These are phyloP conservation scores for Neofusicoccum parvum DNA, from an alignment of 2,329 filamentous ascomycete genomes.

Conservation along the genomic window DNA sequence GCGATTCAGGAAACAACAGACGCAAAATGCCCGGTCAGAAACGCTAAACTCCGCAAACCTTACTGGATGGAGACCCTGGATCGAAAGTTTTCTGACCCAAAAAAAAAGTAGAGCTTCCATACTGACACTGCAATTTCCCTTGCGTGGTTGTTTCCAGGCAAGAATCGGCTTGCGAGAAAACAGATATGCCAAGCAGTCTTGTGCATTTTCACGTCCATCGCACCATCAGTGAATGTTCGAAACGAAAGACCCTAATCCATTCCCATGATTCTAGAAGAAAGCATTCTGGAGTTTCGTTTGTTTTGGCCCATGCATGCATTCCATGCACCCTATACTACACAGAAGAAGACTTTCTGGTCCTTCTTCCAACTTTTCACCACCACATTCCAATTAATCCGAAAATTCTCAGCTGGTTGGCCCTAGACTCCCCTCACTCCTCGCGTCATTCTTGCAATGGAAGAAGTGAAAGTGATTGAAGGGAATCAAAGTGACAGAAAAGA, in stretches of 20 bases:
- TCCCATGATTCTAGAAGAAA: neutral
- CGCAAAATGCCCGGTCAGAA: too few species aligned
- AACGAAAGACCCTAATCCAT: neutral
- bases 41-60: too few species aligned
- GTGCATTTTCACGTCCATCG: too few species aligned
- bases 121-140: neutral
- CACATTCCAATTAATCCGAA: neutral
- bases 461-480: neutral
- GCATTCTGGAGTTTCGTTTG: neutral
- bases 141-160: too few species aligned
- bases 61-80: neutral
- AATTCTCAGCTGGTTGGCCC: neutral
- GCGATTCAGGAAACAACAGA: too few species aligned
- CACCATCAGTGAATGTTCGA: neutral
- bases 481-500: neutral
- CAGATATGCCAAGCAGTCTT: too few species aligned
- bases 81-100: neutral
- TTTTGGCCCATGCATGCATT: neutral
- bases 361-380: neutral
- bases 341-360: neutral
- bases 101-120: neutral
- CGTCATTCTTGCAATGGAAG: neutral
- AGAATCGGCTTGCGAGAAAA: too few species aligned
- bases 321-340: conserved; percentile 11
- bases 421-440: neutral